These are phyloP conservation scores for Helianthus annuus DNA, from an alignment of 129 eudicot genomes.

Conservation along the genomic window DNA sequence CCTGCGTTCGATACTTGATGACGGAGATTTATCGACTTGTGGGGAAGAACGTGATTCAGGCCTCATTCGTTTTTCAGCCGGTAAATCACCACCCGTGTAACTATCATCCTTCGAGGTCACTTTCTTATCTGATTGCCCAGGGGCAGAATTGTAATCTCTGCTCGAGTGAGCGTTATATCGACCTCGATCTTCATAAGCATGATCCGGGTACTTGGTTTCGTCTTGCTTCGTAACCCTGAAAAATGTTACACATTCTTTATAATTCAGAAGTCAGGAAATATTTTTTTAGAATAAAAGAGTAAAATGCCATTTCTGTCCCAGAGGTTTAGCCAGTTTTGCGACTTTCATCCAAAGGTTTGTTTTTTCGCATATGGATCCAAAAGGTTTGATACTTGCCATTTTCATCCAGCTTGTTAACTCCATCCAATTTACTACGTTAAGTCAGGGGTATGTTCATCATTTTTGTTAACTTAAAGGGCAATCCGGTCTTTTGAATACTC, in stretches of 20 bases:
- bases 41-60: slow-evolving; percentile 57
- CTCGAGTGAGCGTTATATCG: slow-evolving; percentile 49
- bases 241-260: neutral
- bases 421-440: no score
- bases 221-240: slow-evolving; percentile 65
- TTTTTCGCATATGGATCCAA: no score
- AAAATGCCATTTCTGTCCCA: no score
- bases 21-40: slow-evolving; percentile 66
- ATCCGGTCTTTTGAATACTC: no score
- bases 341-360: no score
- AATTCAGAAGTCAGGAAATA: neutral
- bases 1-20: slow-evolving; percentile 66
- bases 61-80: slow-evolving; percentile 54
- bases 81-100: slow-evolving; percentile 42
- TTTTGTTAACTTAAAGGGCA: no score
- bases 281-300: neutral
- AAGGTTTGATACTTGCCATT: no score
- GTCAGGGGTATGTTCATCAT: no score
- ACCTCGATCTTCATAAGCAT: slow-evolving; percentile 53
- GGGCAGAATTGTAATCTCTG: slow-evolving; percentile 50
- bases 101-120: slow-evolving; percentile 52
- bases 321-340: no score
- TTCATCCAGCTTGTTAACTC: no score
- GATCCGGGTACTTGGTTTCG: slow-evolving; percentile 68
- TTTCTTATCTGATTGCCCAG: slow-evolving; percentile 61